Conservation (phyloP, 495 filamentous ascomycete species). For the Aspergillus homomorphus region DNA sequence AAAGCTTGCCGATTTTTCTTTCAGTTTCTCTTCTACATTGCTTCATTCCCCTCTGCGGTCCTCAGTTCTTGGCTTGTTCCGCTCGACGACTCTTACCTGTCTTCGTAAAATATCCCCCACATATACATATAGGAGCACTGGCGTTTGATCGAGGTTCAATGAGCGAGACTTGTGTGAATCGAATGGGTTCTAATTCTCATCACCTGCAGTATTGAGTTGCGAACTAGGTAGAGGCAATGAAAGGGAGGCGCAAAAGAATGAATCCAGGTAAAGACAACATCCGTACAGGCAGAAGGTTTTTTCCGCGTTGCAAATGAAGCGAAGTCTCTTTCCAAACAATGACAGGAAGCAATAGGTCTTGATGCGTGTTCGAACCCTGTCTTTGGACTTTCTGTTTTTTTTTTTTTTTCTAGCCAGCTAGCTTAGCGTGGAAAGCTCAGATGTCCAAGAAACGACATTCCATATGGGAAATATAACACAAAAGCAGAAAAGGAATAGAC, state of each 20-base stretch:
- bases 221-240: too few species aligned
- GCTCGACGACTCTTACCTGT: neutral
- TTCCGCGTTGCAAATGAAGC: too few species aligned
- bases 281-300: too few species aligned
- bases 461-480: neutral
- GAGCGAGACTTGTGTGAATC: neutral
- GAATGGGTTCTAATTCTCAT: neutral
- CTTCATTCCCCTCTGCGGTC: slow-evolving; percentile 3
- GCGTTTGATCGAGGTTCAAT: slow-evolving; percentile 6
- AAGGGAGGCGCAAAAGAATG: too few species aligned
- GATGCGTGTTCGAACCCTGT: neutral
- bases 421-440: neutral
- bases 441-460: neutral
- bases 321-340: neutral
- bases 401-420: neutral
- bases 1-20: neutral
- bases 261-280: too few species aligned
- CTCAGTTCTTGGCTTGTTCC: slow-evolving; percentile 1
- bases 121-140: slow-evolving; percentile 13
- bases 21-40: slow-evolving; percentile 2
- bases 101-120: neutral
- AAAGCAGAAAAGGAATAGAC: neutral
- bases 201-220: too few species aligned
- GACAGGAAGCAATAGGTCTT: too few species aligned
- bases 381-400: slow-evolving; percentile 1